Base-by-base conservation (phyloP, 352 stramenopile species). In the Globisporangium echinulatum region DNA sequence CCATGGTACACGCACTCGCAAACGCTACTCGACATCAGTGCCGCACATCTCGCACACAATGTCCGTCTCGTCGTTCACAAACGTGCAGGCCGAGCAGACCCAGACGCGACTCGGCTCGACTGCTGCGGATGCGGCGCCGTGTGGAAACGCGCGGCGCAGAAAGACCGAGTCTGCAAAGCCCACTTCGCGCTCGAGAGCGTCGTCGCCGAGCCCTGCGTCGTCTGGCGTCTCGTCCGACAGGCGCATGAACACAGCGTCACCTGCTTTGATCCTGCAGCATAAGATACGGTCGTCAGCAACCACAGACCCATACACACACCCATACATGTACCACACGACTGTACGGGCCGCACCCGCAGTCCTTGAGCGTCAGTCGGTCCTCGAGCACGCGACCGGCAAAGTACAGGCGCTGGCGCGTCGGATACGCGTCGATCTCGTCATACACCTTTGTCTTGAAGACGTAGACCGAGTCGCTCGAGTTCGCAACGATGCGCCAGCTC, bases 361-460 rank as follows among this genome's bases (percentile, higher is more conserved):
- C 68, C 54, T 88, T 89, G 14, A 94, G 68, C 17, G 77, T 79
- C 13, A 64, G 54, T 46, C 64, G 56, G 52, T 94, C 79, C 17
- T 83, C 64, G 17, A 94, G 66, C 15, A 81, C 37, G 3, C 77
- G 59, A 10, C 84, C 84, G 43, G 75, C 72, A 59, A 84, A 92
- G 54, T 90, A 94, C 1, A 94, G 67, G 7, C 71, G 67, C 59
- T 94, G 84, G 36, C 78, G 78, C 40, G 82, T 83, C 14, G 84
- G 84, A 10, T 85, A 71, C 7, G 72, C 69, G 63, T 89, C 84
- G 7, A 79, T 84, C 52, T 88, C 77, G 4, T 80, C 75, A 52
- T 77, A 89, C 38, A 94, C 87, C 52, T 87, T 88, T 5, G 78
- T 73, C 59, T 94, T 94, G 8, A 94, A 59, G 51, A 90, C 74